A percentile compares a stretch with the other conserved stretches of the same genome.
Evolutionary conservation across 345 rosid genomes (phyloP).

Genomic region (Citrus mangshanensis): DNA sequence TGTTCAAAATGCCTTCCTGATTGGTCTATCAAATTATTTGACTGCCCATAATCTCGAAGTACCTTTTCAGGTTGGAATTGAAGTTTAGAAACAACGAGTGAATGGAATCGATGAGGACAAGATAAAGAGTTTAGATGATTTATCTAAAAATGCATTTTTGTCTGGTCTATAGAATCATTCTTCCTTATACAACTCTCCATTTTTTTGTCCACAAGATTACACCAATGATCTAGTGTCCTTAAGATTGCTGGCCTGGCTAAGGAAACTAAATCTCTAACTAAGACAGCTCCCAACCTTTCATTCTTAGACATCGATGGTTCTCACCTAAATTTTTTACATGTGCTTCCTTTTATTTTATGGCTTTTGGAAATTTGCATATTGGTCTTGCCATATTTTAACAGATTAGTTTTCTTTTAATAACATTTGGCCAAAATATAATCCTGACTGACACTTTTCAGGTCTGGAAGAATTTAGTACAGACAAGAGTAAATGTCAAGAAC

Average conservation of each 20-base stretch:
- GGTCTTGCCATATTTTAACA: not conserved
- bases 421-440: not conserved
- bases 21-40: not conserved
- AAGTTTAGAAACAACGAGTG: not conserved
- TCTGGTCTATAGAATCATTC: not conserved
- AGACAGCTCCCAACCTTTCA: not conserved
- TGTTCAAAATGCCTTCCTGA: not conserved
- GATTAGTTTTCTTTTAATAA: not conserved
- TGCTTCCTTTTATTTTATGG: not conserved
- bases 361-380: not conserved
- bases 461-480: slow-evolving; percentile 80
- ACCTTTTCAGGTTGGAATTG: not conserved
- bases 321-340: no score
- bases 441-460: slow-evolving; percentile 43
- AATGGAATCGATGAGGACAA: not conserved
- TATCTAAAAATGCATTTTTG: not conserved
- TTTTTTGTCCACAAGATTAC: not conserved
- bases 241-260: not conserved
- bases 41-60: not conserved
- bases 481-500: slow-evolving; percentile 91
- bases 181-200: not conserved
- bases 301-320: not conserved
- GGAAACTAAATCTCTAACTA: not conserved
- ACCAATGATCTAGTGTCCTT: not conserved
- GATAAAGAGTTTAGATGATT: not conserved